Conservation (phyloP, 129 eudicot genomes). For the Lactuca sativa region DNA sequence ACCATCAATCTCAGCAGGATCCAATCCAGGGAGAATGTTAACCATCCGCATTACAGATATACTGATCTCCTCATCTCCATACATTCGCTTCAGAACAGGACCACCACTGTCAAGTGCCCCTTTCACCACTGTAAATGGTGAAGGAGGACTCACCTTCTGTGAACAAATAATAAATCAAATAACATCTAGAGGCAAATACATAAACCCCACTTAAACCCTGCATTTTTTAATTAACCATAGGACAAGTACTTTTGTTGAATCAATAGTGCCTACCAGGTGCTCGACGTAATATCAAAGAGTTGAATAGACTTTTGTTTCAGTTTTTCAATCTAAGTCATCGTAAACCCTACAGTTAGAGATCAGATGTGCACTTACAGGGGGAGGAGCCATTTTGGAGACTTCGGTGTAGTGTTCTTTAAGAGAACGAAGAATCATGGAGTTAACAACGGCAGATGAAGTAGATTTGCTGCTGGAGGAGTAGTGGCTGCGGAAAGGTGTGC, state of each 20-base stretch:
- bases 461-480: slow-evolving; percentile 37
- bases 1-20: slow-evolving; percentile 46
- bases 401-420: slow-evolving; percentile 81
- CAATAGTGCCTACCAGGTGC: slow-evolving; percentile 25
- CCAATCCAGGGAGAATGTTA: slow-evolving; percentile 49
- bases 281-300: slow-evolving; percentile 24
- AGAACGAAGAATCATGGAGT: slow-evolving; percentile 66
- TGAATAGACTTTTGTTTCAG: not conserved
- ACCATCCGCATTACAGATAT: slow-evolving; percentile 77
- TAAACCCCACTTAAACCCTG: slow-evolving; percentile 10
- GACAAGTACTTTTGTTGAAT: not conserved
- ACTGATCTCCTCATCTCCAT: slow-evolving; percentile 77
- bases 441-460: slow-evolving; percentile 51
- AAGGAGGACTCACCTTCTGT: slow-evolving; percentile 85
- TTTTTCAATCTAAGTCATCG: not conserved
- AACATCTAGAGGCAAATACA: not conserved
- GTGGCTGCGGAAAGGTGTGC: slow-evolving; percentile 27
- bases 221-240: not conserved
- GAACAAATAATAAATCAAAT: slow-evolving; percentile 4
- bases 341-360: slow-evolving; percentile 20
- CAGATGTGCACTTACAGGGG: slow-evolving; percentile 47
- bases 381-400: slow-evolving; percentile 75
- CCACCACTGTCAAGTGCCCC: slow-evolving; percentile 78
- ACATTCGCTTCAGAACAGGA: slow-evolving; percentile 61
- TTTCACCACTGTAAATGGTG: slow-evolving; percentile 65